phyloP scores from a whole-genome alignment of 106 monocot genomes.

The Acorus gramineus region DNA sequence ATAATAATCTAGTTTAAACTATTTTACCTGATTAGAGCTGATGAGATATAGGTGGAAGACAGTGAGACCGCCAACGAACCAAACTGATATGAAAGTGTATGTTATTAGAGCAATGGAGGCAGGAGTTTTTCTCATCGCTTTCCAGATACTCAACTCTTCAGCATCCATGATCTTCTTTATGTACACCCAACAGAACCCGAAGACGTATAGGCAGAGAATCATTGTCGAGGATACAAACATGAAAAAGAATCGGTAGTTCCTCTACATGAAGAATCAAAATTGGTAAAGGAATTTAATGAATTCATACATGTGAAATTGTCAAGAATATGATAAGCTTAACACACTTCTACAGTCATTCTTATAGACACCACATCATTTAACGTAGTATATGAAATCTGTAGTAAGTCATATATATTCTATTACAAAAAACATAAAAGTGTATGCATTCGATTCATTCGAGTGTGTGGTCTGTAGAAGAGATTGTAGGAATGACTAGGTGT shows the following conservation, averaged over 20 bases:
- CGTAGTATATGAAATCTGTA: too few relatives aligned
- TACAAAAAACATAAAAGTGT: too few relatives aligned
- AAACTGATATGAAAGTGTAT: conserved; percentile 76
- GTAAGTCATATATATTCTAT: too few relatives aligned
- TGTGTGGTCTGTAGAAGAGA: not conserved
- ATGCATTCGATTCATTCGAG: not conserved
- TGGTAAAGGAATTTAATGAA: not conserved
- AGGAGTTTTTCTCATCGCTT: conserved; percentile 76
- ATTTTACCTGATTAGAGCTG: conserved; percentile 78
- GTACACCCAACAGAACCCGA: conserved; percentile 78
- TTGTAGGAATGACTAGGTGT: not conserved
- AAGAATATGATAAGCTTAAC: not conserved
- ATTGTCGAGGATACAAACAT: conserved; percentile 96
- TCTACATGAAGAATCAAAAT: conserved; percentile 30
- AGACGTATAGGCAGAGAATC: conserved; percentile 77
- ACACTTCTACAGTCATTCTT: not conserved
- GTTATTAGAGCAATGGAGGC: conserved; percentile 74
- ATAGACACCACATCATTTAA: not conserved
- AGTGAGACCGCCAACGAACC: conserved; percentile 92
- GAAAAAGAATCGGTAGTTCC: conserved; percentile 93
- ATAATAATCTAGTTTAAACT: not conserved
- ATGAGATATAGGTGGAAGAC: conserved; percentile 90
- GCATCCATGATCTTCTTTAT: conserved; percentile 60
- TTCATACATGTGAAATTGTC: not conserved
- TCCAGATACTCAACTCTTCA: conserved; percentile 60